Evolutionary conservation across 1,139 yeast species (phyloP).

Genomic region (Saccharomyces pastorianus): DNA sequence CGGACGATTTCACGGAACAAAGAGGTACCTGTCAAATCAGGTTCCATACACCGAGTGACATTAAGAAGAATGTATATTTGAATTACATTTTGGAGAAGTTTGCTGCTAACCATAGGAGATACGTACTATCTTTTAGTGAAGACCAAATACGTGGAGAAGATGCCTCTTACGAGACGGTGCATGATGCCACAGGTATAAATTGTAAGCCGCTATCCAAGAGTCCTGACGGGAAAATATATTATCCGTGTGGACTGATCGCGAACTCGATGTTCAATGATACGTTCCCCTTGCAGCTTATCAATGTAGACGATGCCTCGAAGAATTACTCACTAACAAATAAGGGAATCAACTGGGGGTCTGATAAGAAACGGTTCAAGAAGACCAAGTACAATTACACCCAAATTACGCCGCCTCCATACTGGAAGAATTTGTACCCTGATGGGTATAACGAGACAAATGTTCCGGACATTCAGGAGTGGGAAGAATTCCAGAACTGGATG

Average conservation of each 20-base stretch:
- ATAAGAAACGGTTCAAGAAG: conserved; percentile 48
- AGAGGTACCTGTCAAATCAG: conserved; percentile 64
- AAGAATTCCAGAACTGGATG: conserved; percentile 71
- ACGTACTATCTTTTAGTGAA: conserved; percentile 83
- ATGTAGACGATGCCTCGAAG: conserved; percentile 35
- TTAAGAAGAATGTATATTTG: conserved; percentile 69
- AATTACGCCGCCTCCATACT: conserved; percentile 72
- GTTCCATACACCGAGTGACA: conserved; percentile 65
- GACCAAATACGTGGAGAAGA: conserved; percentile 69
- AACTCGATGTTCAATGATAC: conserved; percentile 72
- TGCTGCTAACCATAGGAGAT: conserved; percentile 89
- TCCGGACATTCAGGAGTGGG: conserved; percentile 53
- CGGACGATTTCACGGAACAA: conserved; percentile 40
- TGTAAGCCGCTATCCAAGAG: conserved; percentile 54
- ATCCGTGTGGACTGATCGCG: conserved; percentile 77
- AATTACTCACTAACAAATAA: conserved; percentile 44
- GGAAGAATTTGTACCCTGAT: conserved; percentile 57
- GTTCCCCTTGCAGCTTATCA: conserved; percentile 33
- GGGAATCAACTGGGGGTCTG: conserved; percentile 64
- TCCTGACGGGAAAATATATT: conserved; percentile 44
- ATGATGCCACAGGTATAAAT: conserved; percentile 60
- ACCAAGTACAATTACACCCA: conserved; percentile 49
- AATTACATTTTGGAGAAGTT: conserved; percentile 79
- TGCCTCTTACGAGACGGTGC: conserved; percentile 38
- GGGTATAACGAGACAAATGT: conserved; percentile 62